A percentile compares a stretch with the other conserved stretches of the same genome.
Evolutionary conservation across 1,139 yeast genomes (phyloP).

Genomic region (Yamadazyma blattariae): DNA sequence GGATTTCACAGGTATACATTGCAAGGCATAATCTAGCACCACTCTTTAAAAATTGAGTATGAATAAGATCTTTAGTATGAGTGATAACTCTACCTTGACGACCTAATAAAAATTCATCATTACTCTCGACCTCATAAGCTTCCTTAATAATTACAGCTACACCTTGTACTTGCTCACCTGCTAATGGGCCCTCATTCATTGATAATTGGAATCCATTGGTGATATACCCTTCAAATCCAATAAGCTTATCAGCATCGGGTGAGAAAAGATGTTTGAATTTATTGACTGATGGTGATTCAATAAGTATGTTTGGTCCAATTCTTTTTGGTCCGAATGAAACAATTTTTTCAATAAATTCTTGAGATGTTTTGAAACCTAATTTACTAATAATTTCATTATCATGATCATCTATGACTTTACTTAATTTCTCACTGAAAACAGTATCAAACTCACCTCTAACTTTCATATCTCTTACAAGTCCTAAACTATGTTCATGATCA

Average conservation of each 20-base stretch:
- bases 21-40: conserved; percentile 91
- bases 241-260: conserved; percentile 19
- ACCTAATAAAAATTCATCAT: conserved; percentile 31
- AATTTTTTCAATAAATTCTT: conserved; percentile 42
- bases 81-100: conserved; percentile 72
- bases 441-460: conserved; percentile 9
- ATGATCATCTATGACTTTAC: conserved; percentile 17
- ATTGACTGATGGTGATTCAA: conserved; percentile 45
- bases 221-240: conserved; percentile 63
- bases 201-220: conserved; percentile 86
- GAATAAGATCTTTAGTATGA: conserved; percentile 70
- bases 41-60: conserved; percentile 67
- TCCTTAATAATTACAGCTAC: conserved; percentile 51
- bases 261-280: conserved; percentile 32
- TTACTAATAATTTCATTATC: conserved; percentile 5
- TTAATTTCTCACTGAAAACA: conserved; percentile 30
- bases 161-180: conserved; percentile 87
- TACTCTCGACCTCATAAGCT: conserved; percentile 21
- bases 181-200: conserved; percentile 80
- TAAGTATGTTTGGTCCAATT: conserved; percentile 71
- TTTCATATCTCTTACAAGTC: conserved; percentile 18
- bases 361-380: conserved; percentile 16
- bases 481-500: conserved; percentile 39
- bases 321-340: conserved; percentile 77
- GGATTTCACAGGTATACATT: conserved; percentile 91